Evolutionary conservation across 257 asterid genomes (phyloP).

Genomic region (Solanum pennellii): DNA sequence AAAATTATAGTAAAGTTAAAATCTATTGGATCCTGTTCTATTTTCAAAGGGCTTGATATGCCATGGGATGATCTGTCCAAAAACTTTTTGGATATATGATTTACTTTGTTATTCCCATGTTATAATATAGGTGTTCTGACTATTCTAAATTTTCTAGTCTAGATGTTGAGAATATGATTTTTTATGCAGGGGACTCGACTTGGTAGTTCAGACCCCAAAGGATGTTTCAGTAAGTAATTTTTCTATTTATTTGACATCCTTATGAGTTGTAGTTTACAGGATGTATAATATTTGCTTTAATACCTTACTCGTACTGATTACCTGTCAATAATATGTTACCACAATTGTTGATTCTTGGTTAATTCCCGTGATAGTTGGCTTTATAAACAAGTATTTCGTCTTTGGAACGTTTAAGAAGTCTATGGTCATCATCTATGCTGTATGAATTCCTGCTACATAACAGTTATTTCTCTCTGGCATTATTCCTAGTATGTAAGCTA

Average conservation of each 20-base stretch:
- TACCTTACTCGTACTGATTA: not conserved
- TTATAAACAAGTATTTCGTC: not conserved
- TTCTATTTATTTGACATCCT: slow-evolving; percentile 3
- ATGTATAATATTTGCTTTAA: not conserved
- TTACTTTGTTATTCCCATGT: not conserved
- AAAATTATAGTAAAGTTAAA: not conserved
- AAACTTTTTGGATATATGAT: not conserved
- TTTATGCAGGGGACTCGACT: slow-evolving; percentile 90
- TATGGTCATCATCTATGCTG: not conserved
- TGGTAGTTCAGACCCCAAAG: slow-evolving; percentile 98
- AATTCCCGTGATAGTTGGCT: not conserved
- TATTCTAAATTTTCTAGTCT: not conserved
- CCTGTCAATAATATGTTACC: not conserved
- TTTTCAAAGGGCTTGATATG: not conserved
- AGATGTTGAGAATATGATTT: not conserved
- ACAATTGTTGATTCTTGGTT: not conserved
- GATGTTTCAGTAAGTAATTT: slow-evolving; percentile 87
- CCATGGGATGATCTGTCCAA: not conserved
- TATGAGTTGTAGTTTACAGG: not conserved
- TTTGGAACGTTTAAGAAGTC: not conserved
- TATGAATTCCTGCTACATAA: not conserved
- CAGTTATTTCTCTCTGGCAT: not conserved
- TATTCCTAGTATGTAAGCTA: not conserved
- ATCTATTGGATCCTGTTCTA: not conserved
- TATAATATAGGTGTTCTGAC: not conserved